phyloP scores from a whole-genome alignment of 2,329 filamentous ascomycete species.

The Aspergillus fischeri region DNA sequence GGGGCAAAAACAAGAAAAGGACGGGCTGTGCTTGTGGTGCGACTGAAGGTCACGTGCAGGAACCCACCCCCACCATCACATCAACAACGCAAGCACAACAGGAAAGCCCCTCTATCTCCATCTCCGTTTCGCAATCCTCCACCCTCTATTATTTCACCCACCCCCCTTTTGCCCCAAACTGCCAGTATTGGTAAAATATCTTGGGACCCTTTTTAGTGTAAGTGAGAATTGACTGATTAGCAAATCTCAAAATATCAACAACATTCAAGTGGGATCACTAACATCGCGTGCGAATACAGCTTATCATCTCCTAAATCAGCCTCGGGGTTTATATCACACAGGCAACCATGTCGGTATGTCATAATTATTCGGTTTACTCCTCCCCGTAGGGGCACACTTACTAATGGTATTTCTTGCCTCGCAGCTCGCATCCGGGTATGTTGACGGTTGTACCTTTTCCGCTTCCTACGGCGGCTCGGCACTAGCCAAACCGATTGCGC shows the following conservation, averaged over 20 bases:
- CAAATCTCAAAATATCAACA: not conserved
- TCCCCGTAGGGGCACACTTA: not conserved
- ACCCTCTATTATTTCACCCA: conserved; percentile 11
- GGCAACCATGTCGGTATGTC: conserved; percentile 34
- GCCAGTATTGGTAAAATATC: not conserved
- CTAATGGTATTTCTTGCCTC: conserved; percentile 8
- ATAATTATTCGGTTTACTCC: not conserved
- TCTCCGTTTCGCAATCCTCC: conserved; percentile 12
- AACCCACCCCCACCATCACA: conserved; percentile 25
- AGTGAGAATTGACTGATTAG: conserved; percentile 8
- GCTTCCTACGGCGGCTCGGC: not conserved
- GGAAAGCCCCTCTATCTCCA: conserved; percentile 34
- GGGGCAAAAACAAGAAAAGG: conserved; percentile 6
- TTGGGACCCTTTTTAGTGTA: not conserved
- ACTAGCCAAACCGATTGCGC: not conserved
- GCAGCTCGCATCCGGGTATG: conserved; percentile 37
- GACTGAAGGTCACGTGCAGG: conserved; percentile 17
- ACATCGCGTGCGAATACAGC: conserved; percentile 29
- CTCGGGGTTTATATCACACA: conserved; percentile 18
- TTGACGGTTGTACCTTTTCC: conserved; percentile 4
- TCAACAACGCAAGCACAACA: conserved; percentile 24
- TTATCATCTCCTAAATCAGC: conserved; percentile 18
- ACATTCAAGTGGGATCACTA: conserved; percentile 11
- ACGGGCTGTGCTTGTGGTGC: conserved; percentile 18
- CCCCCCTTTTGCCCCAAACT: conserved; percentile 7